Evolutionary conservation across 2,329 filamentous ascomycete species (phyloP), one percentile per base, ranked within the genome.

Genomic region (Neofusicoccum kwambonambiense): DNA sequence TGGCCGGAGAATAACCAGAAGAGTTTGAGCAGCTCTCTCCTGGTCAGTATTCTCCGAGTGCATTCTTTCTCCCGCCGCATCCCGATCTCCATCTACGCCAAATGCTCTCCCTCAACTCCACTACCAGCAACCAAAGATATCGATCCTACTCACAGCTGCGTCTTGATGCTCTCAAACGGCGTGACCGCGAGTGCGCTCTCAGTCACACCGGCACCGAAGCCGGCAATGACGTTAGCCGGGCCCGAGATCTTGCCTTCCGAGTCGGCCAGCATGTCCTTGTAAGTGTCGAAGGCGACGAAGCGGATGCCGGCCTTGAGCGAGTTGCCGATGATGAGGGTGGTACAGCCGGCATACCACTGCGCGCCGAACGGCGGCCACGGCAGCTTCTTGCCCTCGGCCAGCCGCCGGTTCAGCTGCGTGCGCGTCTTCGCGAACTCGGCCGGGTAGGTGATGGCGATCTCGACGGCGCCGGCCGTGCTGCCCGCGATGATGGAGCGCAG

Each of bases 311-410:
- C 95, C 82, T 99, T 99, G 76, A 95, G 85, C 62, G 93, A 96
- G 80, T 99, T 99, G 67, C 95, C 95, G 70, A 98, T 92, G 66
- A 99, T 96, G 75, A 97, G 81, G 34, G 95, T 98, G 52, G 95
- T 98, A 81, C 95, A 99, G 42, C 95, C 95, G 12, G 95, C 94
- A 78, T 99, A 99, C 95, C 95, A 99, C 78, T 96, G 92, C 71
- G 81, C 83, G 56, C 95, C 95, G 74, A 98, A 98, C 11, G 92
- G 91, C 49, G 95, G 95, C 91, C 92, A 97, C 62, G 94, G 93
- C 35, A 97, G 86, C 82, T 96, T 97, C 82, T 96, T 84, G 52
- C 89, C 90, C 64, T 90, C 89, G 56, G 90, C 84, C 73, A 98
- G 83, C 71, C 89, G 87, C 70, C 90, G 88, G 78, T 99, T 99